Evolutionary conservation across 345 rosid genomes (phyloP).

Genomic region (Cardiospermum halicacabum): DNA sequence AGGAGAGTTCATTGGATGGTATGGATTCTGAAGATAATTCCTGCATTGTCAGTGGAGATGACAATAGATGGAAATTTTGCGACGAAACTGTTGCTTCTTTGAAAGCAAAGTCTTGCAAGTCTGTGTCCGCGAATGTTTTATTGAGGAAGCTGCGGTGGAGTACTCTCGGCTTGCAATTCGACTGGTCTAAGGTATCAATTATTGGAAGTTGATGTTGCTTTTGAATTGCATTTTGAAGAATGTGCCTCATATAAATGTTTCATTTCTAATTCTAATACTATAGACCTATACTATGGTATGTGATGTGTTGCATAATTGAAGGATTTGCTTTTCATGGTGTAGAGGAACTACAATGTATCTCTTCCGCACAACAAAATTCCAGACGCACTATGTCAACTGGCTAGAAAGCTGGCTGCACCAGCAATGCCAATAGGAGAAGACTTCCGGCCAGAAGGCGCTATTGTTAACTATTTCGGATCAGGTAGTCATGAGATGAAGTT

Average conservation of each 20-base stretch:
- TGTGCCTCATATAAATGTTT: background rate
- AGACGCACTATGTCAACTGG: conserved; percentile 62
- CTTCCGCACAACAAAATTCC: conserved; percentile 87
- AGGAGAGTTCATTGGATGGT: conserved; percentile 10
- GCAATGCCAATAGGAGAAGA: conserved; percentile 78
- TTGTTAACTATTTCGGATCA: conserved; percentile 79
- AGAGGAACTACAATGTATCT: conserved; percentile 77
- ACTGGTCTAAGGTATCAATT: conserved; percentile 76
- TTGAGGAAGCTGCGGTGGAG: conserved; percentile 90
- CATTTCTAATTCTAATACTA: background rate
- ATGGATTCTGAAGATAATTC: conserved; percentile 27
- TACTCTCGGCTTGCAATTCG: conserved; percentile 88
- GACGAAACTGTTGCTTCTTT: conserved; percentile 29
- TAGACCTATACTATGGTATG: no score
- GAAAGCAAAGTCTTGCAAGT: conserved; percentile 35
- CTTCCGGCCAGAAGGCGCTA: conserved; percentile 85
- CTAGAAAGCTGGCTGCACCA: conserved; percentile 64
- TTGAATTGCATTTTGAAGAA: background rate
- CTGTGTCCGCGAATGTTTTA: conserved; percentile 43
- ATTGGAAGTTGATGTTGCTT: background rate
- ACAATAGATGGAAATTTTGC: conserved; percentile 49
- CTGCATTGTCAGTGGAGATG: conserved; percentile 24
- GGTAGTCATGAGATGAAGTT: conserved; percentile 31
- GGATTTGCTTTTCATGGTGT: conserved; percentile 22
- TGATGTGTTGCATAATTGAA: background rate